phyloP scores from a whole-genome alignment of 805 yeast genomes.

The Lipomyces sp. region DNA sequence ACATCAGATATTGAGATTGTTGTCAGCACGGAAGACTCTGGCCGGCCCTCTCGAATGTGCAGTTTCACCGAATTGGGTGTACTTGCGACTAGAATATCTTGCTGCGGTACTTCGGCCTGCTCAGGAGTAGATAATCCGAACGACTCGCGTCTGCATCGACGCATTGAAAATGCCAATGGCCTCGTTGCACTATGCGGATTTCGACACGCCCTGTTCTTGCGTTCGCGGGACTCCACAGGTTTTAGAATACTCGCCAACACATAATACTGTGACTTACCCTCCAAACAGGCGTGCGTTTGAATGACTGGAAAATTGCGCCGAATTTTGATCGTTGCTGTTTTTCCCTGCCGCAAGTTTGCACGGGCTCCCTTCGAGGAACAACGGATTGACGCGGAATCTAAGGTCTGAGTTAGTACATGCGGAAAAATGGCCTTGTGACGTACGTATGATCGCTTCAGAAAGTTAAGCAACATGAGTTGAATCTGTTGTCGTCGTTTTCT shows the following conservation, averaged over 20 bases:
- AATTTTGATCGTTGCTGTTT: neutral
- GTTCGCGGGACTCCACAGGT: neutral
- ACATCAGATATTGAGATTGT: neutral
- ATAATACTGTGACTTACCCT: neutral
- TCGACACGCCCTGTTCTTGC: neutral
- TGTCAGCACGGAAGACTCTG: neutral
- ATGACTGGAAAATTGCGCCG: neutral
- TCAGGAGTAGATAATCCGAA: neutral
- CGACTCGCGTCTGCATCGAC: neutral
- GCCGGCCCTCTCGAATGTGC: neutral
- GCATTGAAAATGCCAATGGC: neutral
- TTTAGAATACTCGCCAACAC: neutral
- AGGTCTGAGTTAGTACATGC: neutral
- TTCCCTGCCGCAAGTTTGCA: neutral
- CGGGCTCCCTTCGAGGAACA: neutral
- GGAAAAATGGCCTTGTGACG: neutral
- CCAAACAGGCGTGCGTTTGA: neutral
- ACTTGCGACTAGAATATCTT: neutral
- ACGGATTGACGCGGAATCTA: neutral
- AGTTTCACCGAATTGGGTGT: neutral
- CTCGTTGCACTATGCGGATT: neutral
- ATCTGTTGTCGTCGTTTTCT: neutral
- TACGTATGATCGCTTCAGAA: slow-evolving; percentile 3
- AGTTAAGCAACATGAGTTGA: neutral
- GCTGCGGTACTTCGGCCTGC: neutral